phyloP scores from a whole-genome alignment of 352 stramenopile genomes.

The Peronospora destructor region DNA sequence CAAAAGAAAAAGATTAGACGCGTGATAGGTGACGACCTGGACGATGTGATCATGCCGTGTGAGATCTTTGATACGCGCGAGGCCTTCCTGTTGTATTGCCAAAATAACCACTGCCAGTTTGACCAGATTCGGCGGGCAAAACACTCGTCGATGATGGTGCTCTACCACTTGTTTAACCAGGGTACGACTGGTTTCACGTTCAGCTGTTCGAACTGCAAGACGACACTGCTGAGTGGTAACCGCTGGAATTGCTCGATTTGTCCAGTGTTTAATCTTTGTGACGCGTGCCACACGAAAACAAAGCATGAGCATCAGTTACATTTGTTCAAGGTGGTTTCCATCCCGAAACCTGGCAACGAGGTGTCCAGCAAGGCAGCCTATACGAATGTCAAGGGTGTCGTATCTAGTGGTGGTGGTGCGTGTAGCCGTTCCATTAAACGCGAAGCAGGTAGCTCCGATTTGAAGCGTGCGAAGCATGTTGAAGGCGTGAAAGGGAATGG shows the following conservation, averaged over 20 bases:
- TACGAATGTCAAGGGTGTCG: constrained; percentile 29
- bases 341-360: constrained; percentile 59
- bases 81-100: constrained; percentile 85
- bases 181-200: constrained; percentile 97
- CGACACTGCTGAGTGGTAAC: constrained; percentile 91
- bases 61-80: constrained; percentile 93
- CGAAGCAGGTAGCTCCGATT: constrained; percentile 37
- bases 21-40: constrained; percentile 51
- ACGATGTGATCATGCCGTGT: constrained; percentile 94
- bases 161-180: constrained; percentile 87
- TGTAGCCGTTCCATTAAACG: constrained; percentile 31
- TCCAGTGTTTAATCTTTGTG: constrained; percentile 93
- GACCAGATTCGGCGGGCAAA: constrained; percentile 77
- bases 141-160: constrained; percentile 81
- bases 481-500: constrained; percentile 21
- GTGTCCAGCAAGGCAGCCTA: constrained; percentile 24
- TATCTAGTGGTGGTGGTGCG: constrained; percentile 26
- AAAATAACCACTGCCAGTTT: constrained; percentile 85
- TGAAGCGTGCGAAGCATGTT: constrained; percentile 41
- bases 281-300: constrained; percentile 89
- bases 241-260: constrained; percentile 95
- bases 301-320: constrained; percentile 90
- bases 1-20: constrained; percentile 27
- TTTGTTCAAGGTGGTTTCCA: constrained; percentile 89
- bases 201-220: constrained; percentile 91